Percentiles rank a stretch among this genome's conserved stretches.
These are phyloP conservation scores for Boletus rufocinnamomeus DNA, from an alignment of 768 basidiomycete genomes.

Conservation along the genomic window DNA sequence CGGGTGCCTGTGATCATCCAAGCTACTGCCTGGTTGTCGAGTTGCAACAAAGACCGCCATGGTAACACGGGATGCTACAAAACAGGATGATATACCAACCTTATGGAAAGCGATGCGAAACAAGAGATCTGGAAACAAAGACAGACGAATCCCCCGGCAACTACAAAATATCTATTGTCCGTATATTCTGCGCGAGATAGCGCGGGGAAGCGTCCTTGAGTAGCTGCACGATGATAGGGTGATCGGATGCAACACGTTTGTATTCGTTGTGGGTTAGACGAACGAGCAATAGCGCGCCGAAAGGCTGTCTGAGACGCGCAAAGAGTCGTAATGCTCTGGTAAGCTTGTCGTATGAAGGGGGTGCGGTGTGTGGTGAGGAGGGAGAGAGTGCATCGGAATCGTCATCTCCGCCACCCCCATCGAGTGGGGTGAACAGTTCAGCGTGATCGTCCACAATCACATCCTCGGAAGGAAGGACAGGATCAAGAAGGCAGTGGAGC, in stretches of 20 bases:
- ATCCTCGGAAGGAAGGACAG: not conserved
- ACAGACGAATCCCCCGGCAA: not conserved
- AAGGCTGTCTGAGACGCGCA: not conserved
- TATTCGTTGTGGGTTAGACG: no score
- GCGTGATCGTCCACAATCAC: no score
- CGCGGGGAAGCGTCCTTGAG: not conserved
- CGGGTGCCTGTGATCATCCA: no score
- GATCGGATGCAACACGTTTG: no score
- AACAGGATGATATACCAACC: no score
- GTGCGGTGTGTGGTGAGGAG: no score
- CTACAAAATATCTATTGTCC: not conserved
- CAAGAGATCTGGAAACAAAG: not conserved
- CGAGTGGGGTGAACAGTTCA: not conserved
- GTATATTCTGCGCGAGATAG: not conserved
- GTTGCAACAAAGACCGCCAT: no score
- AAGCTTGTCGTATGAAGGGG: not conserved
- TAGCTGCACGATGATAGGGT: no score
- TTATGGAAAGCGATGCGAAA: no score
- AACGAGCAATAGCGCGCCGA: conserved; percentile 8
- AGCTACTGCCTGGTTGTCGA: no score
- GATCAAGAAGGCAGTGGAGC: not conserved
- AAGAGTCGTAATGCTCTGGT: not conserved
- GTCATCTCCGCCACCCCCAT: not conserved
- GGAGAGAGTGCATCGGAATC: not conserved
- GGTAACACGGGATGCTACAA: no score